Conservation (phyloP, 495 filamentous ascomycete species). For the Tuber magnatum region DNA sequence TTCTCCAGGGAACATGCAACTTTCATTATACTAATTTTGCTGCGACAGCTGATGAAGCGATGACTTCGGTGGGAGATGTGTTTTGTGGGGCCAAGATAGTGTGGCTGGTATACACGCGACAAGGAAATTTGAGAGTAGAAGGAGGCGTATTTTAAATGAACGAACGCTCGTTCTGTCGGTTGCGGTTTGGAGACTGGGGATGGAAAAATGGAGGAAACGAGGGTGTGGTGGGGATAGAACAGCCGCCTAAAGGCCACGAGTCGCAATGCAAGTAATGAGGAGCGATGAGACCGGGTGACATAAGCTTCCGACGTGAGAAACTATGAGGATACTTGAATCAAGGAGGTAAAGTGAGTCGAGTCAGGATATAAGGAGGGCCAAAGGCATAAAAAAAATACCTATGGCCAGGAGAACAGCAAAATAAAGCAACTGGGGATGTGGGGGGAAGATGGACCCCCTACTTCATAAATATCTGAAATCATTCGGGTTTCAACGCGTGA, state of each 20-base stretch:
- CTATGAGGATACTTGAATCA: neutral
- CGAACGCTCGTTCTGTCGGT: neutral
- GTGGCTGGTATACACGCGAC: neutral
- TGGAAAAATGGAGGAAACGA: neutral
- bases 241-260: slow-evolving; percentile 3
- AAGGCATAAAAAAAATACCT: neutral
- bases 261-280: neutral
- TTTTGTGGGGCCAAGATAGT: neutral
- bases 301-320: slow-evolving; percentile 1
- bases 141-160: neutral
- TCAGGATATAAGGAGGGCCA: neutral
- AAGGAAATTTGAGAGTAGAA: neutral
- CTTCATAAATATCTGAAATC: neutral
- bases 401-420: neutral
- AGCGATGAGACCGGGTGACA: neutral
- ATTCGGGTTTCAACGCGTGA: neutral
- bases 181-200: neutral
- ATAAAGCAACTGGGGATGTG: neutral
- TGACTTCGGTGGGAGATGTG: neutral
- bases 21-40: neutral
- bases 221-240: neutral
- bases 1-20: neutral
- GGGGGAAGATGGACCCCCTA: neutral
- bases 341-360: neutral
- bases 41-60: neutral